phyloP scores from a whole-genome alignment of 805 yeast species.

The Monosporozyma aquatica region DNA sequence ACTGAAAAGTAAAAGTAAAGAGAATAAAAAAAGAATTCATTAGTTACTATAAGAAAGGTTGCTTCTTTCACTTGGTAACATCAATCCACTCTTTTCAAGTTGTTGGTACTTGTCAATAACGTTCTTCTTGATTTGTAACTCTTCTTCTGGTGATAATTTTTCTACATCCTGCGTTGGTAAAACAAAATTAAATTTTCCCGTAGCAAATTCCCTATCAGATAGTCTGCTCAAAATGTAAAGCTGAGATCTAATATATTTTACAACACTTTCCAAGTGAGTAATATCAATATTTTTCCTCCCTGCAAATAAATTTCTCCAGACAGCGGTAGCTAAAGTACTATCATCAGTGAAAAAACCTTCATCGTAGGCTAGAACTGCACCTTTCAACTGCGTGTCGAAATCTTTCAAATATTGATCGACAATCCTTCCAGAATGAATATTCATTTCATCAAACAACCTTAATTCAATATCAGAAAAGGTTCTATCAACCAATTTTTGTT shows the following conservation, averaged over 20 bases:
- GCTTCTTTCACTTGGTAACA: slow-evolving; percentile 54
- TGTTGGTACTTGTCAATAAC: slow-evolving; percentile 48
- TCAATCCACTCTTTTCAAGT: slow-evolving; percentile 33
- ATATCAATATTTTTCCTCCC: slow-evolving; percentile 75
- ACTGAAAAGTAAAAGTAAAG: background rate
- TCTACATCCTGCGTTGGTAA: slow-evolving; percentile 73
- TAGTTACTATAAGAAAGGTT: slow-evolving; percentile 41
- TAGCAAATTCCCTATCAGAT: slow-evolving; percentile 87
- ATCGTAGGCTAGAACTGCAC: slow-evolving; percentile 82
- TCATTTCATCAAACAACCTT: slow-evolving; percentile 78
- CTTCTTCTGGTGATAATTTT: slow-evolving; percentile 60
- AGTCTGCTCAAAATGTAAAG: slow-evolving; percentile 76
- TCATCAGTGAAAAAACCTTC: slow-evolving; percentile 82
- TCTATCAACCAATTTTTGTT: slow-evolving; percentile 83
- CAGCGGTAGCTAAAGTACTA: slow-evolving; percentile 63
- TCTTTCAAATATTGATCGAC: slow-evolving; percentile 83
- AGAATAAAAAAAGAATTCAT: background rate
- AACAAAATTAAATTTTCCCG: slow-evolving; percentile 79
- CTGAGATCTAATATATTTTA: slow-evolving; percentile 86
- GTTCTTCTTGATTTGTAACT: slow-evolving; percentile 39
- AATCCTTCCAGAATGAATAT: slow-evolving; percentile 69
- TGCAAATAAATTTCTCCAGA: slow-evolving; percentile 87
- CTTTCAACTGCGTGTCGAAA: slow-evolving; percentile 82
- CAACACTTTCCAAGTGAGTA: slow-evolving; percentile 76
- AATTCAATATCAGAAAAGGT: slow-evolving; percentile 84